Conservation (phyloP, 768 basidiomycete genomes). For the Boletus tomentosulus region DNA sequence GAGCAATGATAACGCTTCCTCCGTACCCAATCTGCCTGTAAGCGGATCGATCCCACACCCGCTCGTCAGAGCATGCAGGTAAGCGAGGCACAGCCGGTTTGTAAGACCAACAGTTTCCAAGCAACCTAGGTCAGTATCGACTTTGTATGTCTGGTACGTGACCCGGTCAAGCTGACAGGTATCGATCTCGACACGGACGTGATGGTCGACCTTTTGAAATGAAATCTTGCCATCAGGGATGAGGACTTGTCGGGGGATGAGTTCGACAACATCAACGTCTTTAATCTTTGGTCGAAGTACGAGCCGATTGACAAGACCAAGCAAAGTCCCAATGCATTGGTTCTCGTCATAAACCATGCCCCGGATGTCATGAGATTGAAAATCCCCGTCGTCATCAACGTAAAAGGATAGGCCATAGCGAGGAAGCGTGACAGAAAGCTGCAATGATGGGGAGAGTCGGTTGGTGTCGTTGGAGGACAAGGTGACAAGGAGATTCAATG, state of each 20-base stretch:
- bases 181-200: conserved; percentile 8
- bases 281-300: conserved; percentile 33
- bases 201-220: conserved; percentile 24
- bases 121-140: conserved; percentile 28
- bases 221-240: conserved; percentile 36
- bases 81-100: conserved; percentile 34
- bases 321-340: conserved; percentile 42
- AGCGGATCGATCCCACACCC: conserved; percentile 40
- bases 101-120: conserved; percentile 16
- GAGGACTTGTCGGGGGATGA: conserved; percentile 23
- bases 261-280: neutral
- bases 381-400: conserved; percentile 25
- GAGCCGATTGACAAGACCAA: conserved; percentile 39
- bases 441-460: neutral
- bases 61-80: conserved; percentile 45
- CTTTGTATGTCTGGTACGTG: conserved; percentile 22
- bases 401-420: conserved; percentile 41
- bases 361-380: conserved; percentile 40
- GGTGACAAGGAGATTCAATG: conserved; percentile 19
- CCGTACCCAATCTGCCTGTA: conserved; percentile 17
- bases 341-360: conserved; percentile 37
- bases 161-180: neutral
- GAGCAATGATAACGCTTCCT: conserved; percentile 34
- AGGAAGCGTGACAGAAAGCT: conserved; percentile 33
- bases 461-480: neutral